Percentiles rank a stretch among this genome's conserved stretches.
Evolutionary conservation across 257 asterid species (phyloP).

Genomic region (Orobanche coerulescens): DNA sequence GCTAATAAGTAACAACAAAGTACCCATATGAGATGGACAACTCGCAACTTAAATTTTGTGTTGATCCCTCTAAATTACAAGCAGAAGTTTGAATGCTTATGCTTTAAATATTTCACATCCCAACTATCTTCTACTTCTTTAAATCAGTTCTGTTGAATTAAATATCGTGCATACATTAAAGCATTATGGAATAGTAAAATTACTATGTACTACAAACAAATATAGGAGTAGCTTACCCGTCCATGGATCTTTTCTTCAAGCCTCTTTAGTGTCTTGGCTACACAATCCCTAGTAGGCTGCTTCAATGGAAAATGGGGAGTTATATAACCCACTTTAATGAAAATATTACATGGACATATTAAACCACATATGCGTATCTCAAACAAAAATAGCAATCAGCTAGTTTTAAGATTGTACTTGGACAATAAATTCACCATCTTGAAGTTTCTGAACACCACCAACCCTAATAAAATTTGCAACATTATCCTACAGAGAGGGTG

Average conservation of each 20-base stretch:
- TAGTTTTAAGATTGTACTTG: slow-evolving; percentile 44
- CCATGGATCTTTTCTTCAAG: slow-evolving; percentile 96
- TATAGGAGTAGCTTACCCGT: slow-evolving; percentile 61
- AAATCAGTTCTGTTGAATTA: slow-evolving; percentile 4
- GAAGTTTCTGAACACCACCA: slow-evolving; percentile 95
- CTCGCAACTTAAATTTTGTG: not conserved
- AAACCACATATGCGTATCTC: not conserved
- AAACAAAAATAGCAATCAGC: not conserved
- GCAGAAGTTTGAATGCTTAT: not conserved
- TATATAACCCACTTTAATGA: not conserved
- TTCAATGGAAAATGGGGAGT: slow-evolving; percentile 15
- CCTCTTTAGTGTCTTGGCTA: slow-evolving; percentile 92
- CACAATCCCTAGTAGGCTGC: slow-evolving; percentile 99
- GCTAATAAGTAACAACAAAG: not conserved
- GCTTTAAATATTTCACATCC: slow-evolving; percentile 8
- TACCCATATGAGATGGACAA: slow-evolving; percentile 8
- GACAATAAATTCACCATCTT: slow-evolving; percentile 93
- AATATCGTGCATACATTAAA: not conserved
- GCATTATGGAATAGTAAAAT: slow-evolving; percentile 2
- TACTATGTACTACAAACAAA: not conserved
- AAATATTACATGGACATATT: not conserved
- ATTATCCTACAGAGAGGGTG: slow-evolving; percentile 56
- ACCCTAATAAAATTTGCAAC: slow-evolving; percentile 85
- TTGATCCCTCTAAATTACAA: not conserved
- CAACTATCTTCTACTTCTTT: not conserved